Evolutionary conservation across 2,329 filamentous ascomycete genomes (phyloP).

Genomic region (Claviceps digitariae): DNA sequence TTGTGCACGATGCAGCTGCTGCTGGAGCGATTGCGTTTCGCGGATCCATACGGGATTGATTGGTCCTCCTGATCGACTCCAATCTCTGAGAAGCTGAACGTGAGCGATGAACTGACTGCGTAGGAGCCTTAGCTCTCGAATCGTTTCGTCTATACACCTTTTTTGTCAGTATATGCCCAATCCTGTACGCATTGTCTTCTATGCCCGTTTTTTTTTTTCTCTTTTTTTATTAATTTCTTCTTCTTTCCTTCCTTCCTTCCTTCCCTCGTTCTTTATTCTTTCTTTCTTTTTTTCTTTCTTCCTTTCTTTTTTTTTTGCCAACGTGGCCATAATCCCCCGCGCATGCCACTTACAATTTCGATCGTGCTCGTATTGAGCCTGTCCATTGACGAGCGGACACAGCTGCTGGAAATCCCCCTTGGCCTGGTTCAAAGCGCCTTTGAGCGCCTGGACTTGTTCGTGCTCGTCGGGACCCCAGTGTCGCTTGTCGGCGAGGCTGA

Average conservation of each 20-base stretch:
- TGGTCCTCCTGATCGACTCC: slow-evolving; percentile 39
- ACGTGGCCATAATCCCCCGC: too few species aligned
- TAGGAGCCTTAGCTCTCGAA: slow-evolving; percentile 35
- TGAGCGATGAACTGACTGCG: slow-evolving; percentile 33
- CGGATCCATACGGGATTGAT: slow-evolving; percentile 42
- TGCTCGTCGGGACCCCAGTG: slow-evolving; percentile 46
- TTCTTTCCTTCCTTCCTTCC: too few species aligned
- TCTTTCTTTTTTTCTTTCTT: too few species aligned
- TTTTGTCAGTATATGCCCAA: not conserved
- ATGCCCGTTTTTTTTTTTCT: too few species aligned
- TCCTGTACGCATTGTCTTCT: not conserved
- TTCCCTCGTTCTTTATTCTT: too few species aligned
- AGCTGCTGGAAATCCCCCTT: slow-evolving; percentile 48
- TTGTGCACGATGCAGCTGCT: slow-evolving; percentile 42
- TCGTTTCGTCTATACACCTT: slow-evolving; percentile 30
- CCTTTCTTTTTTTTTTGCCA: not conserved
- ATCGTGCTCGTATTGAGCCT: slow-evolving; percentile 45
- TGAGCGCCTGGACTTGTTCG: slow-evolving; percentile 42
- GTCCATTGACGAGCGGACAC: slow-evolving; percentile 38
- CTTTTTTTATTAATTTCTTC: too few species aligned
- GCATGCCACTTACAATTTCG: slow-evolving; percentile 31
- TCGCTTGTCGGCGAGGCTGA: slow-evolving; percentile 43
- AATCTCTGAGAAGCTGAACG: slow-evolving; percentile 37
- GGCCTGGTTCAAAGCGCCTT: slow-evolving; percentile 43
- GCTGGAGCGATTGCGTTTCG: slow-evolving; percentile 35